Percentiles rank a stretch among this genome's conserved stretches.
These are phyloP conservation scores for Geoglossum cookeanum DNA, from an alignment of 2,329 filamentous ascomycete genomes.

Conservation along the genomic window DNA sequence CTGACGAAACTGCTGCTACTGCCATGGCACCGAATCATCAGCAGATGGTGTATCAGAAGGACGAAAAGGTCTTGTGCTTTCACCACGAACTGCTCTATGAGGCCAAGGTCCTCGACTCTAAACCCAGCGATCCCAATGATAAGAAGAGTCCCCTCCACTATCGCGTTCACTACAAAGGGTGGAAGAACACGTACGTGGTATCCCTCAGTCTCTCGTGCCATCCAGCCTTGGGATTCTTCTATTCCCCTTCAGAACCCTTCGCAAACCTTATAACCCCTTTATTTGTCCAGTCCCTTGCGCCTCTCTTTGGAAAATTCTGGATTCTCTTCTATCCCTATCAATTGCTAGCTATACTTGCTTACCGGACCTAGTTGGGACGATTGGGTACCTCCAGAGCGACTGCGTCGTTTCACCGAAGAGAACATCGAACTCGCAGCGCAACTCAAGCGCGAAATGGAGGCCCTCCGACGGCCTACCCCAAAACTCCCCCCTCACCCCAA, in stretches of 20 bases:
- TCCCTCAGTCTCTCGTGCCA: neutral
- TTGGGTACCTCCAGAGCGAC: conserved; percentile 85
- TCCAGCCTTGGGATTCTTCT: too few species aligned
- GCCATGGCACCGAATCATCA: neutral
- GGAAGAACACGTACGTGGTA: conserved; percentile 74
- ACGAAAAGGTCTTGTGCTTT: conserved; percentile 92
- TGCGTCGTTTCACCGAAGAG: conserved; percentile 86
- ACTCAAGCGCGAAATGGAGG: conserved; percentile 48
- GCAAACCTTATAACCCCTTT: too few species aligned
- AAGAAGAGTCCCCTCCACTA: conserved; percentile 66
- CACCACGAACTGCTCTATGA: conserved; percentile 96
- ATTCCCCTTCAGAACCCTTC: too few species aligned
- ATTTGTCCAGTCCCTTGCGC: too few species aligned
- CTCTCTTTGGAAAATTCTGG: too few species aligned
- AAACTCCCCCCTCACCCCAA: neutral
- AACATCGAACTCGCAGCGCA: conserved; percentile 75
- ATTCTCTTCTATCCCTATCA: neutral
- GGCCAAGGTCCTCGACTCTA: conserved; percentile 78
- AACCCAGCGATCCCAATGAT: conserved; percentile 38
- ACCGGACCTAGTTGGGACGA: conserved; percentile 67
- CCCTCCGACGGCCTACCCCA: conserved; percentile 30
- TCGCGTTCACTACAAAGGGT: conserved; percentile 95
- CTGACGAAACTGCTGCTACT: neutral
- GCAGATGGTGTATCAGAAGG: conserved; percentile 33
- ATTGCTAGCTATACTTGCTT: neutral